Conservation (phyloP, 169 alveolate species). For the Plasmodium chabaudi region DNA sequence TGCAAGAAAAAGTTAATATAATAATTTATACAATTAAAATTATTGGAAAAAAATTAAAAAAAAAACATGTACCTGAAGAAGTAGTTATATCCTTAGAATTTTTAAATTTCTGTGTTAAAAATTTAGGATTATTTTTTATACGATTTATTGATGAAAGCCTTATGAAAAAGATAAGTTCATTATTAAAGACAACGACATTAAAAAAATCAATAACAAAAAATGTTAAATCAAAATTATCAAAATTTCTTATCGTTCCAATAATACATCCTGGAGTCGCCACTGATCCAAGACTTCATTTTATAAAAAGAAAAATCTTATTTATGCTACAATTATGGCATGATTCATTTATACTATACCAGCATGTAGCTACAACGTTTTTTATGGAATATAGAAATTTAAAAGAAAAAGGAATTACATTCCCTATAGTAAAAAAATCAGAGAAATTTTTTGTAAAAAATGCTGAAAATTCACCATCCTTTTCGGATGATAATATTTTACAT, state of each 20-base stretch:
- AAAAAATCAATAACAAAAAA: constrained; percentile 81
- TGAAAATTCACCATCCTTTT: constrained; percentile 42
- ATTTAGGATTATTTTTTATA: constrained; percentile 81
- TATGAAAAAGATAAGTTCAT: constrained; percentile 80
- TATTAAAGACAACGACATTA: constrained; percentile 79
- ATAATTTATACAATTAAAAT: constrained; percentile 77
- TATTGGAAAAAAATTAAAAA: constrained; percentile 80
- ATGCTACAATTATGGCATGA: constrained; percentile 85
- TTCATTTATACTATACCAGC: constrained; percentile 81
- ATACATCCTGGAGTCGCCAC: constrained; percentile 88
- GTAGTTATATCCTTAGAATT: constrained; percentile 83
- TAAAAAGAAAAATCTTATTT: constrained; percentile 81
- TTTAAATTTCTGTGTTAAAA: constrained; percentile 78
- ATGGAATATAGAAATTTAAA: constrained; percentile 81
- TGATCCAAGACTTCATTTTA: constrained; percentile 85
- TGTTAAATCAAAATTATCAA: constrained; percentile 83
- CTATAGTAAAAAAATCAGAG: constrained; percentile 65
- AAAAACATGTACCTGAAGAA: constrained; percentile 84
- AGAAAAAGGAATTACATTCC: constrained; percentile 81
- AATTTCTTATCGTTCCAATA: constrained; percentile 80
- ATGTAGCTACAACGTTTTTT: constrained; percentile 78
- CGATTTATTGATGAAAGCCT: constrained; percentile 80
- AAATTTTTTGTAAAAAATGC: constrained; percentile 75
- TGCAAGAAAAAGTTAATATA: constrained; percentile 68
- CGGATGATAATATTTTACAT: constrained; percentile 62